phyloP scores from a whole-genome alignment of 2,329 filamentous ascomycete species.

The Hypoxylon sp. region DNA sequence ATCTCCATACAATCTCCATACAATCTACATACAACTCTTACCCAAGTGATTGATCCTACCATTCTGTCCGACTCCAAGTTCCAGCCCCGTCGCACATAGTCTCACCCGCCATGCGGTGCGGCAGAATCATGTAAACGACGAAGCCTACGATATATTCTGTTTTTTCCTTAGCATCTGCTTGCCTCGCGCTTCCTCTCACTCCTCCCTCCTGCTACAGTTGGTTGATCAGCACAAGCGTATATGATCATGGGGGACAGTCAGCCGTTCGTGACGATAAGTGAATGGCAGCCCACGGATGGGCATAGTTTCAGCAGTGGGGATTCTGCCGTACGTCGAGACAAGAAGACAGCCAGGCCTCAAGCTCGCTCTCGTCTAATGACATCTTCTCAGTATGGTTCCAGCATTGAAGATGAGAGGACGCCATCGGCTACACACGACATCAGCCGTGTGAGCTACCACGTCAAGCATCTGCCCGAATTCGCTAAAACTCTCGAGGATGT shows the following conservation, averaged over 20 bases:
- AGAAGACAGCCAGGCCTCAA: constrained; percentile 47
- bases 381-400: constrained; percentile 63
- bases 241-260: constrained; percentile 60
- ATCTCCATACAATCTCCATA: not conserved
- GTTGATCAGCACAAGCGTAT: constrained; percentile 44
- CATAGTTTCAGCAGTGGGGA: constrained; percentile 64
- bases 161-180: constrained; percentile 26
- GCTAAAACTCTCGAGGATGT: constrained; percentile 69
- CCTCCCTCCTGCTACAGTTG: constrained; percentile 29
- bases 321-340: constrained; percentile 62
- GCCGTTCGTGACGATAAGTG: constrained; percentile 69
- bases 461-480: constrained; percentile 70
- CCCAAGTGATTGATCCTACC: constrained; percentile 33
- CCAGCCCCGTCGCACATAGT: constrained; percentile 22
- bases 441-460: constrained; percentile 70
- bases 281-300: constrained; percentile 63
- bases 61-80: constrained; percentile 15
- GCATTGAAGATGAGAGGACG: constrained; percentile 57
- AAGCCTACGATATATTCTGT: constrained; percentile 25
- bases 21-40: constrained; percentile 30
- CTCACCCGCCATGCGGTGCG: constrained; percentile 41
- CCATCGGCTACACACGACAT: constrained; percentile 68
- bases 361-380: constrained; percentile 51
- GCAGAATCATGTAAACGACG: constrained; percentile 40
- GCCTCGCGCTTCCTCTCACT: constrained; percentile 24